phyloP scores from a whole-genome alignment of 139 green algal species.

The Volvox africanus region DNA sequence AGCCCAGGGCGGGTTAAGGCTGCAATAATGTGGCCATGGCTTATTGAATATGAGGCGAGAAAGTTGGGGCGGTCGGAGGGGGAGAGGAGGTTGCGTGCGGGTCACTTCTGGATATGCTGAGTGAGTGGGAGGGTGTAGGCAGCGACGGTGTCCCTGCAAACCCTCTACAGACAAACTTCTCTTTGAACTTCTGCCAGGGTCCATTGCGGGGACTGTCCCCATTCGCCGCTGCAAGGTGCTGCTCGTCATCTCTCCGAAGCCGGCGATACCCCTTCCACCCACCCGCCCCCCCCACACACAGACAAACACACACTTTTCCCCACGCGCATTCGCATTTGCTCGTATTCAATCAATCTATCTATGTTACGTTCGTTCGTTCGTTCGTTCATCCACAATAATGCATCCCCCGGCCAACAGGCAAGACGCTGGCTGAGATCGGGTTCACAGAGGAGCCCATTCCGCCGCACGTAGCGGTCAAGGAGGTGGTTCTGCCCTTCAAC shows the following conservation, averaged over 20 bases:
- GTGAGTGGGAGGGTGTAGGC: neutral
- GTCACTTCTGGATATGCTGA: too few relatives aligned
- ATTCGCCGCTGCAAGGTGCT: too few relatives aligned
- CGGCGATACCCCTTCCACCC: neutral
- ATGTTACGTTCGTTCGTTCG: neutral
- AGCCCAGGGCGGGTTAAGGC: neutral
- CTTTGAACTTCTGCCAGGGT: too few relatives aligned
- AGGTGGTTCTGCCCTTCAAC: slow-evolving; percentile 99
- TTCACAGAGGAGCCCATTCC: slow-evolving; percentile 91
- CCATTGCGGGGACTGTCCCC: too few relatives aligned
- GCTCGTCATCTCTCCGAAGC: too few relatives aligned
- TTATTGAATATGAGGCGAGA: neutral
- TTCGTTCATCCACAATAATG: too few relatives aligned
- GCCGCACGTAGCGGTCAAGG: slow-evolving; percentile 98
- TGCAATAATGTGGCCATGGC: neutral
- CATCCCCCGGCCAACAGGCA: slow-evolving; percentile 6
- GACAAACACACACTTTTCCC: too few relatives aligned
- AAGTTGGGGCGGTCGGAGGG: neutral
- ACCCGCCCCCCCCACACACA: neutral
- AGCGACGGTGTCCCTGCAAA: too few relatives aligned
- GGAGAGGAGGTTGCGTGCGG: neutral
- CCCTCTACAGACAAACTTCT: too few relatives aligned
- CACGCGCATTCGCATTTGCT: too few relatives aligned
- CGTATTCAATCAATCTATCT: too few relatives aligned
- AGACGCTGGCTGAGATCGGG: slow-evolving; percentile 87